phyloP scores from a whole-genome alignment of 208 protist genomes.

The Trypanosomatidae sp. region DNA sequence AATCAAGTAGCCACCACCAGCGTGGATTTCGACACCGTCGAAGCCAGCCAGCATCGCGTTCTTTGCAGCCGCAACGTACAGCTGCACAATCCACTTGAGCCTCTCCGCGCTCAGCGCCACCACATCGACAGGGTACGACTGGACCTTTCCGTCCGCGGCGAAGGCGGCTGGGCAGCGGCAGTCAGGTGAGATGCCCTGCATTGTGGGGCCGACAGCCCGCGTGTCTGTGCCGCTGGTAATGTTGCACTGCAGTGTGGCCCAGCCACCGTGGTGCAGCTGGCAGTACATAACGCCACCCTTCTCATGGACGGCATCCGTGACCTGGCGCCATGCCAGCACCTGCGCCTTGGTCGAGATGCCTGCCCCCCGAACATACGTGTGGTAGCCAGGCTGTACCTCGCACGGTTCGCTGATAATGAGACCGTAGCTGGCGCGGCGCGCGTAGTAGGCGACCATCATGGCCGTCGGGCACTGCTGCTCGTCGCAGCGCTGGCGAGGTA shows the following conservation, averaged over 20 bases:
- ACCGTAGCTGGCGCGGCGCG: constrained; percentile 47
- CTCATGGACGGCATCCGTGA: constrained; percentile 66
- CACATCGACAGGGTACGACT: constrained; percentile 16
- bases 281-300: constrained; percentile 55
- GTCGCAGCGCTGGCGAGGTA: constrained; percentile 48
- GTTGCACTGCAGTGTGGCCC: constrained; percentile 31
- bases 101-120: constrained; percentile 25
- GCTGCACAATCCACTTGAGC: constrained; percentile 41
- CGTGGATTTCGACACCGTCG: constrained; percentile 87
- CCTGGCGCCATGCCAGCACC: constrained; percentile 51
- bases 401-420: constrained; percentile 68
- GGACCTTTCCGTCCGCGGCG: constrained; percentile 1
- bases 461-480: constrained; percentile 36
- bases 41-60: constrained; percentile 72
- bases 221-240: constrained; percentile 3
- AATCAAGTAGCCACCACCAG: constrained; percentile 79
- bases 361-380: constrained; percentile 25
- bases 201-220: constrained; percentile 12
- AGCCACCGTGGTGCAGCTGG: constrained; percentile 58
- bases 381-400: constrained; percentile 38
- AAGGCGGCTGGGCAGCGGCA: constrained; percentile 12
- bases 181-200: constrained; percentile 9
- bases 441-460: constrained; percentile 50
- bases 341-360: constrained; percentile 55
- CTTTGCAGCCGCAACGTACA: constrained; percentile 53